Percentiles rank a stretch among this genome's conserved stretches.
Evolutionary conservation across 805 yeast species (phyloP).

Genomic region (Metschnikowia lochheadii): DNA sequence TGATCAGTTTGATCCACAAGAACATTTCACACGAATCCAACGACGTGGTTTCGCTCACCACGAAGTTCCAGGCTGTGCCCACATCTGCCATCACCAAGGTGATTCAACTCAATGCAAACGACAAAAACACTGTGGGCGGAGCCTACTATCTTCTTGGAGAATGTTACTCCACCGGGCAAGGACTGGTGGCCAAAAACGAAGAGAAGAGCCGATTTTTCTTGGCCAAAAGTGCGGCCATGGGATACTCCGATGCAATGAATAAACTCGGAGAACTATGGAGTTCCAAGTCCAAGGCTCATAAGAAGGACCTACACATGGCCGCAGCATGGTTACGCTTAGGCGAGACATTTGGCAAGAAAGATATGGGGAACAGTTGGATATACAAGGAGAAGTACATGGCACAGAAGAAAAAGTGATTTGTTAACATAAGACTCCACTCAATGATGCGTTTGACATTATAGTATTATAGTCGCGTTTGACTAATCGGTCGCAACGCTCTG

Average conservation of each 20-base stretch:
- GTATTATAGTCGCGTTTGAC: too few relatives aligned
- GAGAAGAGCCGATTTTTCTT: conserved; percentile 52
- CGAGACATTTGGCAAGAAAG: conserved; percentile 54
- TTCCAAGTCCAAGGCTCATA: conserved; percentile 48
- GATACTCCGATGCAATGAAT: conserved; percentile 64
- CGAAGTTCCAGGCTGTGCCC: conserved; percentile 22
- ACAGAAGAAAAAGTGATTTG: conserved; percentile 9
- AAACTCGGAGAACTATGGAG: conserved; percentile 70
- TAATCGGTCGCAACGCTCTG: background rate
- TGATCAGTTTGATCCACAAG: conserved; percentile 23
- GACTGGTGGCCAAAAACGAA: conserved; percentile 47
- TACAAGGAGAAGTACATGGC: conserved; percentile 59
- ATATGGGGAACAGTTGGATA: conserved; percentile 72
- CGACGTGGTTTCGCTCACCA: conserved; percentile 26
- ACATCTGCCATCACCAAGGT: conserved; percentile 26
- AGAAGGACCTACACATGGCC: conserved; percentile 57
- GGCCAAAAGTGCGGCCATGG: conserved; percentile 63
- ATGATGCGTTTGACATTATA: too few relatives aligned
- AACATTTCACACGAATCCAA: conserved; percentile 20
- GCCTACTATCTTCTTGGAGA: conserved; percentile 61
- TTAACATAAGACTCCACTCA: background rate
- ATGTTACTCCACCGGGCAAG: conserved; percentile 54
- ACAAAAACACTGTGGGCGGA: conserved; percentile 41
- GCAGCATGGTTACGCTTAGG: conserved; percentile 70
- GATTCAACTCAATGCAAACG: conserved; percentile 27